Evolutionary conservation across 2,329 filamentous ascomycete genomes (phyloP), one percentile per base, ranked within the genome.

Genomic region (Colletotrichum tropicicola): DNA sequence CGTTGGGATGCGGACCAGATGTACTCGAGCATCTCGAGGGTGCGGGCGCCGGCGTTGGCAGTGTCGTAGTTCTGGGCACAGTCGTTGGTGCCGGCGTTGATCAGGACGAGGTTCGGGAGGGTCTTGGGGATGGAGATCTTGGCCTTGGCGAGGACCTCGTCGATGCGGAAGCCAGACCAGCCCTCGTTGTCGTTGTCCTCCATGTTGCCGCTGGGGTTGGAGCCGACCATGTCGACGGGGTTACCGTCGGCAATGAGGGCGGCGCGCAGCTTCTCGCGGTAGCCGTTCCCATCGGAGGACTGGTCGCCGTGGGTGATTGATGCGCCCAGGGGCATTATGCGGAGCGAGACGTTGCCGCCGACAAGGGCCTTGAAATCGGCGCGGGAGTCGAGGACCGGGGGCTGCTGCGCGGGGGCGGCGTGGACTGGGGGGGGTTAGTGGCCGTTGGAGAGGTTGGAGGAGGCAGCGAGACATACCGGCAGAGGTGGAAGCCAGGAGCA

Each of bases 11-110:
- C 64, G 1, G 1, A 10, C 70, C 74, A 77, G 30, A 82, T 51
- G 56, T 73, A 73, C n/a, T 75, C 69, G 32, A 82, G 59, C 71
- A 82, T 55, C n/a, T 67, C 65, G 35, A 71, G 72, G 69, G 79
- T 75, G 30, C 79, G 74, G 13, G 70, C 66, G 35, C 72, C 74
- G 5, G 75, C 75, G 27, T 64, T 52, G 27, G 62, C 61, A 8
- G 80, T 60, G 41, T 78, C 70, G 58, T 65, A 70, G 64, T 73
- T 59, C 60, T 79, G 77, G 19, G 7, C 51, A 47, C 78, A 80
- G 68, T 83, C 80, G 65, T 83, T 83, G 48, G 80, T 82, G 53
- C 81, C 81, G 10, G 73, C 75, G 68, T 83, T 82, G 69, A 83
- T 69, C 25, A 78, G 71, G 51, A 82, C 69, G 30, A 82, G 67